Conservation (phyloP, 305 asterid species). For the Nicotiana rustica region DNA sequence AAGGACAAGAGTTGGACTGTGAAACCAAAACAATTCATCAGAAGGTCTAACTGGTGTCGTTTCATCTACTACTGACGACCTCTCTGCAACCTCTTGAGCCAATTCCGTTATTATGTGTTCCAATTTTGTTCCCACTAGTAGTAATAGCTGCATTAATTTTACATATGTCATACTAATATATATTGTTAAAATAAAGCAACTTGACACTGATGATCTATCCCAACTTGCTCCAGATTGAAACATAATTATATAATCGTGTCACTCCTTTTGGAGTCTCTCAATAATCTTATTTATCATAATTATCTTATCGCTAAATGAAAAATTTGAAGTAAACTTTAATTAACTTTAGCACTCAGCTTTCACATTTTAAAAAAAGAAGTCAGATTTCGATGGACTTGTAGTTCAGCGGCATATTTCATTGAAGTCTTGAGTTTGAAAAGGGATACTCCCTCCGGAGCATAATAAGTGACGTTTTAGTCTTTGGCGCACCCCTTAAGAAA, state of each 20-base stretch:
- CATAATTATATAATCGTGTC: neutral
- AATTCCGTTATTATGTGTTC: slow-evolving; percentile 80
- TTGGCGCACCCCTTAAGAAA: too few relatives aligned
- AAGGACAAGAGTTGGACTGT: slow-evolving; percentile 65
- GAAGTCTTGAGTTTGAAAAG: neutral
- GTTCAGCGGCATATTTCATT: neutral
- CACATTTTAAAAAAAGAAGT: neutral
- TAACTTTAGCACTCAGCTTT: too few relatives aligned
- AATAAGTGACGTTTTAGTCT: too few relatives aligned
- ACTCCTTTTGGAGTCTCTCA: too few relatives aligned
- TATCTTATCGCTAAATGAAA: too few relatives aligned
- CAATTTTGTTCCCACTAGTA: slow-evolving; percentile 82
- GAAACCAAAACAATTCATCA: slow-evolving; percentile 88
- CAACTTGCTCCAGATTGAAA: neutral
- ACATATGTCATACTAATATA: neutral
- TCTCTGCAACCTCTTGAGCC: slow-evolving; percentile 64
- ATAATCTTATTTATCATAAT: too few relatives aligned
- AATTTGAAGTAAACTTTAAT: too few relatives aligned
- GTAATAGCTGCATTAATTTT: slow-evolving; percentile 61
- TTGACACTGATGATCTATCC: too few relatives aligned
- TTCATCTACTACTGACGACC: slow-evolving; percentile 40
- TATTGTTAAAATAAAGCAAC: neutral
- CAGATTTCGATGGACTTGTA: neutral
- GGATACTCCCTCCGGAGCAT: too few relatives aligned
- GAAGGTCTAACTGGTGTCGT: slow-evolving; percentile 60